Percentiles rank a stretch among this genome's conserved stretches.
Conservation (phyloP, 106 monocot genomes). For the Phalaenopsis aphrodite region DNA sequence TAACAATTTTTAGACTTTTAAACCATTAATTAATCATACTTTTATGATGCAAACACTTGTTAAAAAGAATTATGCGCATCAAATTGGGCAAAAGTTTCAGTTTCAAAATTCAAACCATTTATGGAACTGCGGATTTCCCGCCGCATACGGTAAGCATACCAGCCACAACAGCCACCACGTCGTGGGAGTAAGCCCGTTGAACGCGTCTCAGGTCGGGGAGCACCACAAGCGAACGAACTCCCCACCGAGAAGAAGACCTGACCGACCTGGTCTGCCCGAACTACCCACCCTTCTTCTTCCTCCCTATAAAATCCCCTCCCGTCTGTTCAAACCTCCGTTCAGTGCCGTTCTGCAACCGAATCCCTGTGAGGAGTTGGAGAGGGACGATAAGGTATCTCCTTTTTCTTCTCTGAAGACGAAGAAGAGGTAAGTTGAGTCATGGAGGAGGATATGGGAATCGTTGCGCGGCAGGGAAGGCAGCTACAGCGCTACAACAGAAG, state of each 20-base stretch:
- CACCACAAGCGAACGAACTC: neutral
- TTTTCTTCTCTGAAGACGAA: neutral
- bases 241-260: neutral
- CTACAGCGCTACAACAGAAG: constrained; percentile 31
- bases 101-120: too few relatives aligned
- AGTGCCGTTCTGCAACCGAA: neutral
- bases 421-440: neutral
- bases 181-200: too few relatives aligned
- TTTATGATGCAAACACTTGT: too few relatives aligned
- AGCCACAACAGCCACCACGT: too few relatives aligned
- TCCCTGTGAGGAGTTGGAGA: neutral
- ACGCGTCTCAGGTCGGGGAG: neutral
- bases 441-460: constrained; percentile 11
- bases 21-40: too few relatives aligned
- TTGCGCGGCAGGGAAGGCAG: constrained; percentile 42
- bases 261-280: neutral
- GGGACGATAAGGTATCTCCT: neutral
- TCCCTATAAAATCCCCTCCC: neutral
- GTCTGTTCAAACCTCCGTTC: neutral
- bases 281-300: neutral
- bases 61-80: too few relatives aligned
- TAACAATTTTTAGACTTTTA: too few relatives aligned
- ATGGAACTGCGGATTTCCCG: too few relatives aligned
- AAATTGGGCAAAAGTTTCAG: too few relatives aligned
- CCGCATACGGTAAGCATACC: too few relatives aligned